Evolutionary conservation across 768 basidiomycete genomes (phyloP).

Genomic region (Bullera alba): DNA sequence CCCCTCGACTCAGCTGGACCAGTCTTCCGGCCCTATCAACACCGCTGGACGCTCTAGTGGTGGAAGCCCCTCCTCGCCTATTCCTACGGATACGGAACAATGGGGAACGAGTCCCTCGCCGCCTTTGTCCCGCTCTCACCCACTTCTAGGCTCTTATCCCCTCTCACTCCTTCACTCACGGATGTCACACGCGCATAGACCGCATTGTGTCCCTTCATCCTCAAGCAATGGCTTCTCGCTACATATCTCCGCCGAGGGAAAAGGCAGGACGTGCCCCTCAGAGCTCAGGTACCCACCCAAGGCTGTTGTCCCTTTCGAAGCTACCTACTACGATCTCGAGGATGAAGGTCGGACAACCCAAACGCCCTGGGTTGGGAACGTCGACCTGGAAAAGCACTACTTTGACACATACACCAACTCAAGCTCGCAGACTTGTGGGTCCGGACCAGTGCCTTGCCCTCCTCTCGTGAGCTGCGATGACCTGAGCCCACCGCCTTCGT

Average conservation of each 20-base stretch:
- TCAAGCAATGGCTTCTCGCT: constrained; percentile 26
- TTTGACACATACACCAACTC: constrained; percentile 5
- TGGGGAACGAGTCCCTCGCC: constrained; percentile 7
- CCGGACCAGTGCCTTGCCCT: too few relatives aligned
- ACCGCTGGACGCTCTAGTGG: neutral
- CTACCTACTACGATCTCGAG: constrained; percentile 38
- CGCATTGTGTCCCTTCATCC: constrained; percentile 25
- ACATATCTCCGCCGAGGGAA: constrained; percentile 21
- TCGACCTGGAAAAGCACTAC: constrained; percentile 36
- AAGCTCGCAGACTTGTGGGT: neutral
- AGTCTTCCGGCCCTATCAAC: neutral
- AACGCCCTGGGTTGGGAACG: constrained; percentile 40
- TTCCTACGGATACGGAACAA: too few relatives aligned
- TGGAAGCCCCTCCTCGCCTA: neutral
- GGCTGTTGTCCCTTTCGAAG: constrained; percentile 31
- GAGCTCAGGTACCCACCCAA: constrained; percentile 27
- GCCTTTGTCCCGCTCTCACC: constrained; percentile 36
- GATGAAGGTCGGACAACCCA: constrained; percentile 6
- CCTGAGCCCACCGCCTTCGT: constrained; percentile 16
- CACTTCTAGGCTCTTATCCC: constrained; percentile 42
- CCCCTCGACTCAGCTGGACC: too few relatives aligned
- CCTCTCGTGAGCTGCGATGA: neutral
- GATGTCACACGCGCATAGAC: constrained; percentile 41
- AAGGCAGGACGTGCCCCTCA: constrained; percentile 19
- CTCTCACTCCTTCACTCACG: constrained; percentile 44